Evolutionary conservation across 2,329 filamentous ascomycete genomes (phyloP), one percentile per base, ranked within the genome.

Genomic region (Waltergamsia citrina): DNA sequence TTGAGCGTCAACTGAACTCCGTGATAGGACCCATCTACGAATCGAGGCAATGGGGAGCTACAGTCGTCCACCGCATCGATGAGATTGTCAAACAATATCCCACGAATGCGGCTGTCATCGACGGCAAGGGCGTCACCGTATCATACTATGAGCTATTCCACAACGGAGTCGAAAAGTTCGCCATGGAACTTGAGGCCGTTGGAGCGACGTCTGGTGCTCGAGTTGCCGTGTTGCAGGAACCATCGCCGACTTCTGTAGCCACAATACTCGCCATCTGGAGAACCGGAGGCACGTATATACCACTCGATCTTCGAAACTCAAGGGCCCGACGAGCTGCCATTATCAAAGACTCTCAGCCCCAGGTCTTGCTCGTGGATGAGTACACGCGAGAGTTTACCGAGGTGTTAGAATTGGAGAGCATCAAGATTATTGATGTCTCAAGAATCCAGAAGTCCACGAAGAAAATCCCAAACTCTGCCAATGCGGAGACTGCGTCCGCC

Each of bases 161-260:
- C n/a, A 20, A 35, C 14, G 53, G 54, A 3, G 47, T 57, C 9
- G 36, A 60, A 8, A 36, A 38, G 6, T 63, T 68, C 27, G 37
- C 38, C 4, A 30, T 35, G 15, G 48, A 54, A 3, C 31, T 41
- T 18, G 25, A 12, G 15, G 18, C 10, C 7, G 18, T 14, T 34
- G 20, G 21, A 19, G 14, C 32, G 11, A 6, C 12, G 12, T 7
- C 29, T 12, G 38, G 35, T 1, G 45, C 44, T 8, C 34, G 37
- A 1, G 53, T 71, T 3, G 54, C 43, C 1, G 60, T 71, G 3
- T 59, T 64, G 31, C 56, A 60, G 25, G 32, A 61, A 4, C 50
- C 66, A 0, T 41, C 47, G 0, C 24, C 44, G 0, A 53, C 64
- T 25, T 59, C 46, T 45, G 39, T 61, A 4, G 52, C 39, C 32